These are phyloP conservation scores for Aurifilum marmelostoma DNA, from an alignment of 2,329 filamentous ascomycete species.

Conservation along the genomic window DNA sequence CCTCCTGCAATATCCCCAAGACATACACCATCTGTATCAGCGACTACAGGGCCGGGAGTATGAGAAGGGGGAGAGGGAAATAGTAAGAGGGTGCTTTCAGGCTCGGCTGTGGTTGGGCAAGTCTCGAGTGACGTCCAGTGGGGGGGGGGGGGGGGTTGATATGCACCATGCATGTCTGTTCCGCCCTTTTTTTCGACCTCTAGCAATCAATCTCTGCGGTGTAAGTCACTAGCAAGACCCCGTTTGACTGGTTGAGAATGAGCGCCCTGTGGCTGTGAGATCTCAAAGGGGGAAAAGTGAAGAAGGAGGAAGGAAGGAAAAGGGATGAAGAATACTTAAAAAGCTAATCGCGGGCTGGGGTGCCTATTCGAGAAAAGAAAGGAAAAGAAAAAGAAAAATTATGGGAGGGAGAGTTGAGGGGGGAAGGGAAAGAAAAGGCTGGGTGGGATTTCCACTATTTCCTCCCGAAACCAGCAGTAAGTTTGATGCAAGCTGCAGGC, in stretches of 20 bases:
- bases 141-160: no score
- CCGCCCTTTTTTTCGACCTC: no score
- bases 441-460: neutral
- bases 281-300: neutral
- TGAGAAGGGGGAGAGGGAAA: no score
- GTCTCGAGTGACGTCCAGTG: neutral
- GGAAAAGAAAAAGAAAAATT: no score
- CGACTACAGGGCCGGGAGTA: neutral
- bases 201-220: neutral
- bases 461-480: neutral
- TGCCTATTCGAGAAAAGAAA: neutral
- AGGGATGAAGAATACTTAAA: no score
- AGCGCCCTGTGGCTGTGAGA: neutral
- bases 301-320: neutral
- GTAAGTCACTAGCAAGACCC: neutral
- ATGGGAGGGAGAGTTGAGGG: neutral
- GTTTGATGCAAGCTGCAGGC: conserved; percentile 24
- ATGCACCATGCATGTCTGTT: no score
- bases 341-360: neutral
- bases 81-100: neutral
- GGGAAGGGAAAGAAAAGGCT: conserved; percentile 2
- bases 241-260: neutral
- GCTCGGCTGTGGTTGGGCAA: neutral
- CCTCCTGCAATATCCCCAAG: neutral
- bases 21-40: neutral